Percentiles rank a stretch among this genome's conserved stretches.
phyloP scores from a whole-genome alignment of 495 filamentous ascomycete genomes.

The Penicillium crystallinum region DNA sequence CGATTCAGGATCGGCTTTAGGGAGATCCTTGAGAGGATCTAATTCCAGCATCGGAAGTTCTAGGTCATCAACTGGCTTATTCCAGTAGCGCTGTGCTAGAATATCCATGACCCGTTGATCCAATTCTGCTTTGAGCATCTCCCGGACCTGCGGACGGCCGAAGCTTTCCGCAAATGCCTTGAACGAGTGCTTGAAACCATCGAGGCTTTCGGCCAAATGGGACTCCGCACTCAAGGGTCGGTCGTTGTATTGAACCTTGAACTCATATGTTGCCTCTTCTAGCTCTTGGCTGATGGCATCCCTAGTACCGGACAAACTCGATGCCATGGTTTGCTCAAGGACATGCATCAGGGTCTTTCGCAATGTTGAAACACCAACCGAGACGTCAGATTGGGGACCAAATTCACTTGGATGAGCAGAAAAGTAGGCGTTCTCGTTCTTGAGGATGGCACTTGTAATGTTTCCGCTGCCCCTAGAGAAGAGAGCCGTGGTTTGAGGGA shows the following conservation, averaged over 20 bases:
- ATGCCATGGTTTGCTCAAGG: conserved; percentile 93
- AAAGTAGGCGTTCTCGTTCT: conserved; percentile 88
- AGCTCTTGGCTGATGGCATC: conserved; percentile 93
- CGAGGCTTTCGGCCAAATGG: conserved; percentile 89
- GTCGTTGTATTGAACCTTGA: conserved; percentile 99
- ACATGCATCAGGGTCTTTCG: conserved; percentile 96
- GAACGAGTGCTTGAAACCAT: conserved; percentile 97
- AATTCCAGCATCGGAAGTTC: conserved; percentile 54
- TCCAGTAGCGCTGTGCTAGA: conserved; percentile 95
- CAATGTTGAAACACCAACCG: conserved; percentile 77
- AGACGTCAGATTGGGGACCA: conserved; percentile 62
- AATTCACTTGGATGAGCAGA: conserved; percentile 77
- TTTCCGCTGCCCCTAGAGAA: conserved; percentile 83
- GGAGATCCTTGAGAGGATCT: conserved; percentile 69
- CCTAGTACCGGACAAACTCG: conserved; percentile 77
- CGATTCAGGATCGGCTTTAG: conserved; percentile 76
- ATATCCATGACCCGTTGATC: conserved; percentile 94
- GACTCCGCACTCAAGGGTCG: conserved; percentile 90
- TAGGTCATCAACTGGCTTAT: conserved; percentile 83
- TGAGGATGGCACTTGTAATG: conserved; percentile 72
- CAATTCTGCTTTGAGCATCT: conserved; percentile 84
- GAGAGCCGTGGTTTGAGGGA: conserved; percentile 67
- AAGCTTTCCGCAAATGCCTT: conserved; percentile 87
- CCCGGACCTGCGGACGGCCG: conserved; percentile 80
- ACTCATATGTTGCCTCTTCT: conserved; percentile 96